Conservation (phyloP, 768 basidiomycete genomes). For the Dacryopinax spathularia region DNA sequence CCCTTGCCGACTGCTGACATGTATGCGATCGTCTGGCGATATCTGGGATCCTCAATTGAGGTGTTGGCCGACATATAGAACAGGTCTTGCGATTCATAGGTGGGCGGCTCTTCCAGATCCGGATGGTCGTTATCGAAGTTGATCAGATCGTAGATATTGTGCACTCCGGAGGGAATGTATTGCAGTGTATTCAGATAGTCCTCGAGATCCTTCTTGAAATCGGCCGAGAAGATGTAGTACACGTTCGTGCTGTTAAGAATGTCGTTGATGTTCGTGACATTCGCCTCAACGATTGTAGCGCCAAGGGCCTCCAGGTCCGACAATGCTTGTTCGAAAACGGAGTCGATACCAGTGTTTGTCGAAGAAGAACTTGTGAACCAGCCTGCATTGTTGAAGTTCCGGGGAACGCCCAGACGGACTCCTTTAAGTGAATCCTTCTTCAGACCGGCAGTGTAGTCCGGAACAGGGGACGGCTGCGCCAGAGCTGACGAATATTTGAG, state of each 20-base stretch:
- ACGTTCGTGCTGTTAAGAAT: conserved; percentile 36
- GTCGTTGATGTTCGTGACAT: too few species aligned
- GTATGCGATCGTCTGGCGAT: too few species aligned
- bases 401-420: conserved; percentile 36
- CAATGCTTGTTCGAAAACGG: conserved; percentile 30
- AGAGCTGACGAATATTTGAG: too few species aligned
- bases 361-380: too few species aligned
- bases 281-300: conserved; percentile 44
- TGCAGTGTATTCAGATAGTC: background rate
- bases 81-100: too few species aligned
- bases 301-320: conserved; percentile 29
- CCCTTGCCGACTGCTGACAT: too few species aligned
- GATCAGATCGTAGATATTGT: conserved; percentile 43
- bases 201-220: conserved; percentile 40
- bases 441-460: conserved; percentile 42
- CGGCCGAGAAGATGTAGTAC: conserved; percentile 35
- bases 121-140: conserved; percentile 42
- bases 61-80: too few species aligned
- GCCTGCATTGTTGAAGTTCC: conserved; percentile 22
- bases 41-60: too few species aligned
- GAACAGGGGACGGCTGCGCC: conserved; percentile 34
- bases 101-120: too few species aligned
- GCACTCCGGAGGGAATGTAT: conserved; percentile 40
- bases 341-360: conserved; percentile 15
- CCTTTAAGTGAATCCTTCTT: conserved; percentile 34